Evolutionary conservation across 1,284 basidiomycete genomes (phyloP).

Genomic region (Ceratobasidium sp.): DNA sequence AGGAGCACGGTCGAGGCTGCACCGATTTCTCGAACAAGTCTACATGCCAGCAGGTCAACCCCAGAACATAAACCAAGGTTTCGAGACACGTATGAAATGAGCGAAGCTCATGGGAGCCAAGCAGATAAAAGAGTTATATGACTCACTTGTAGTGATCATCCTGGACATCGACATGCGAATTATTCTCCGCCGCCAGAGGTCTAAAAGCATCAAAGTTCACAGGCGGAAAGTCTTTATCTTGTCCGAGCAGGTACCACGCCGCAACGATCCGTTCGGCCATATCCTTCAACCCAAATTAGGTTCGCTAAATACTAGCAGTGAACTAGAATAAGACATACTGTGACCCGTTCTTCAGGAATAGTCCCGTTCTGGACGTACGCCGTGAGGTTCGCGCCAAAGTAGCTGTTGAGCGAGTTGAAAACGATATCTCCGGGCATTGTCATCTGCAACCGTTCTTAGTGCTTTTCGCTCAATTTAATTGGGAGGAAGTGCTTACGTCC

Average conservation of each 20-base stretch:
- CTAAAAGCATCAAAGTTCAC: conserved; percentile 49
- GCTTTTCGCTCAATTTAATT: not conserved
- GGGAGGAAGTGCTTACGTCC: conserved; percentile 39
- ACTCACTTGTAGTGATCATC: conserved; percentile 57
- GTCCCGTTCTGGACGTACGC: conserved; percentile 76
- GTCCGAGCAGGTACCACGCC: conserved; percentile 57
- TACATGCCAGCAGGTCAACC: not conserved
- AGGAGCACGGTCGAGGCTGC: conserved; percentile 82
- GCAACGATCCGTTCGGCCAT: conserved; percentile 55
- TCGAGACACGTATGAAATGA: too few relatives aligned
- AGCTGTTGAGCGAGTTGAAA: conserved; percentile 57
- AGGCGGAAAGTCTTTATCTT: conserved; percentile 54
- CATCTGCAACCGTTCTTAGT: conserved; percentile 34
- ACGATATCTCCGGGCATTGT: conserved; percentile 49
- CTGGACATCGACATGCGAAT: conserved; percentile 56
- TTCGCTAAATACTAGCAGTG: not conserved
- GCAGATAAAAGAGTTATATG: too few relatives aligned
- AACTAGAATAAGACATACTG: conserved; percentile 52
- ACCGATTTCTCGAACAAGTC: conserved; percentile 78
- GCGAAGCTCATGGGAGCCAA: too few relatives aligned
- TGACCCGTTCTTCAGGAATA: conserved; percentile 72
- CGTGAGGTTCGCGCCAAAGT: conserved; percentile 74
- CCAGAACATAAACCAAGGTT: too few relatives aligned
- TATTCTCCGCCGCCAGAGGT: conserved; percentile 65
- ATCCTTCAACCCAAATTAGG: conserved; percentile 39